phyloP scores from a whole-genome alignment of 768 basidiomycete species.

The Mycena rosella region DNA sequence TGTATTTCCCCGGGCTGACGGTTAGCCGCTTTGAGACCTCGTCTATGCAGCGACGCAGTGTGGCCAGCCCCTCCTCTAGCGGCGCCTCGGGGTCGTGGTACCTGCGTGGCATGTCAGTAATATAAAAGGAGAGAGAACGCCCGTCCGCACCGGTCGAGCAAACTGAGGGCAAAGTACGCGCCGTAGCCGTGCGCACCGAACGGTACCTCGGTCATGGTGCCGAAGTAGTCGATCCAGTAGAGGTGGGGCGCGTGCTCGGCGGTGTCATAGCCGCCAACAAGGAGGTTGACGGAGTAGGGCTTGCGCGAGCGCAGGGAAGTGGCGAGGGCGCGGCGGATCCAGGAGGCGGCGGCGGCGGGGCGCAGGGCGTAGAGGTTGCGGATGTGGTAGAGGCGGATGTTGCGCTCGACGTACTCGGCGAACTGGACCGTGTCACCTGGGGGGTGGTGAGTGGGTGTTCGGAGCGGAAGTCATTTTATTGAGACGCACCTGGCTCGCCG shows the following conservation, averaged over 20 bases:
- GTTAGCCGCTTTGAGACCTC: constrained; percentile 89
- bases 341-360: constrained; percentile 92
- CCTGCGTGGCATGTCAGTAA: constrained; percentile 50
- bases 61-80: constrained; percentile 87
- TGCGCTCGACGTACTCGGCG: constrained; percentile 95
- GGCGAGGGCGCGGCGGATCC: constrained; percentile 93
- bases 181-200: constrained; percentile 98
- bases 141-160: constrained; percentile 85
- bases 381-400: constrained; percentile 96
- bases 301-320: constrained; percentile 88
- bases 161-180: constrained; percentile 90
- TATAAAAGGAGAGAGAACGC: too few species aligned
- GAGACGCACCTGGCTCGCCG: constrained; percentile 85
- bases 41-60: constrained; percentile 87
- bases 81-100: constrained; percentile 93
- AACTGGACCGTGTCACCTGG: constrained; percentile 97
- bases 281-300: constrained; percentile 92
- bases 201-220: constrained; percentile 88
- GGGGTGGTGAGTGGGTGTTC: background rate
- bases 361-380: constrained; percentile 91
- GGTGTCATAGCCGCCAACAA: constrained; percentile 93
- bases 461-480: constrained; percentile 7
- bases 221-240: constrained; percentile 98
- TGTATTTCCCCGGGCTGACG: constrained; percentile 85
- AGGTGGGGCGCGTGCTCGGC: constrained; percentile 78